Percentiles rank a stretch among this genome's conserved stretches.
Conservation (phyloP, 2,329 filamentous ascomycete species). For the Cordyceps pruinosa region DNA sequence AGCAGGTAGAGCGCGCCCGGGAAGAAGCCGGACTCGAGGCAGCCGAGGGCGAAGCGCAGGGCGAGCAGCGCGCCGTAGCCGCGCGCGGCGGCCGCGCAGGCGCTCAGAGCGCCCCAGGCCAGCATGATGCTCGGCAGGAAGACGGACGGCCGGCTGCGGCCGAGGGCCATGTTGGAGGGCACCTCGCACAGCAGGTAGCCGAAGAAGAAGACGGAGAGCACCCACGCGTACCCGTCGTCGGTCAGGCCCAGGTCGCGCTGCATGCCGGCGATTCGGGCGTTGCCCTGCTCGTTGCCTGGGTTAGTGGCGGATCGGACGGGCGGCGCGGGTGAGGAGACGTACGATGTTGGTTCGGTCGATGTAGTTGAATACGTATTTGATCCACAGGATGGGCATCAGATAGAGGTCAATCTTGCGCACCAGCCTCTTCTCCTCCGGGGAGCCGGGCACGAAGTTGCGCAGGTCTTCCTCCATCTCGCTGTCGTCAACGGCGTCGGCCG, state of each 20-base stretch:
- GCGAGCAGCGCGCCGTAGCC: slow-evolving; percentile 40
- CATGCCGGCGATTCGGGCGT: slow-evolving; percentile 50
- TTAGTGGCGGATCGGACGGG: neutral
- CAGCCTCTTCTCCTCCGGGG: slow-evolving; percentile 17
- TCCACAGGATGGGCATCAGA: slow-evolving; percentile 45
- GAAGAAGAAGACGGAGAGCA: slow-evolving; percentile 52
- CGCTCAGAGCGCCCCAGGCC: slow-evolving; percentile 46
- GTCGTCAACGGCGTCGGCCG: slow-evolving; percentile 13
- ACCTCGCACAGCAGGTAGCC: slow-evolving; percentile 49
- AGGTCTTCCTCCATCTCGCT: slow-evolving; percentile 21
- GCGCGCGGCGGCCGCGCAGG: slow-evolving; percentile 47
- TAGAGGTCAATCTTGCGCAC: slow-evolving; percentile 32
- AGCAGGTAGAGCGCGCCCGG: slow-evolving; percentile 51
- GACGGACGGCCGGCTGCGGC: slow-evolving; percentile 43
- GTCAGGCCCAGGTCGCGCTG: slow-evolving; percentile 38
- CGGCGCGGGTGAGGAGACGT: neutral
- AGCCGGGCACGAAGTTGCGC: slow-evolving; percentile 22
- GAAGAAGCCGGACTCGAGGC: slow-evolving; percentile 52
- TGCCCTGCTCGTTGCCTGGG: slow-evolving; percentile 37
- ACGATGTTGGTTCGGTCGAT: slow-evolving; percentile 25
- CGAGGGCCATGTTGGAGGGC: slow-evolving; percentile 49
- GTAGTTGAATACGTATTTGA: slow-evolving; percentile 33
- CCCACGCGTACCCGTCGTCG: slow-evolving; percentile 47
- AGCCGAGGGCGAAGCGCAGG: slow-evolving; percentile 43
- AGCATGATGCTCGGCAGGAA: slow-evolving; percentile 48